Conservation (phyloP, 2,329 filamentous ascomycete genomes). For the Colletotrichum endophyticum region DNA sequence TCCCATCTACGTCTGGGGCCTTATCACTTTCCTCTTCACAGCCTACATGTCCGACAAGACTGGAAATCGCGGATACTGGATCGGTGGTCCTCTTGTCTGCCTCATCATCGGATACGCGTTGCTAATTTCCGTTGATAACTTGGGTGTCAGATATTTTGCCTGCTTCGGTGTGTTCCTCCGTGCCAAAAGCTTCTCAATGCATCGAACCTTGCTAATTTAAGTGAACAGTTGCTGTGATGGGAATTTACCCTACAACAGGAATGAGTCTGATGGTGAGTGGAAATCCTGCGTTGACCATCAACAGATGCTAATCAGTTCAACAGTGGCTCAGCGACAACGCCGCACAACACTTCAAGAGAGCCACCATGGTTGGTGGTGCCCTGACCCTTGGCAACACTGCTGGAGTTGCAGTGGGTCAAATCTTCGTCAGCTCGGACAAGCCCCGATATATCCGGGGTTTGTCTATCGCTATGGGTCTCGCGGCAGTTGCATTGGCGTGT, state of each 20-base stretch:
- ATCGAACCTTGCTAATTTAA: not conserved
- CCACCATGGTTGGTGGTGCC: slow-evolving; percentile 48
- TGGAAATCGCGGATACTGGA: slow-evolving; percentile 27
- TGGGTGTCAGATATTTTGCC: slow-evolving; percentile 31
- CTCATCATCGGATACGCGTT: slow-evolving; percentile 34
- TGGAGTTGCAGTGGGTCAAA: slow-evolving; percentile 51
- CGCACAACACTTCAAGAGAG: slow-evolving; percentile 51
- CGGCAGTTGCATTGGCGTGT: slow-evolving; percentile 27
- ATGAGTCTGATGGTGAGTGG: not conserved
- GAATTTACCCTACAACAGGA: not conserved
- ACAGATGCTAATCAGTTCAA: slow-evolving; percentile 22
- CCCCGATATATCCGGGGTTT: slow-evolving; percentile 34
- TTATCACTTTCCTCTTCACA: slow-evolving; percentile 28
- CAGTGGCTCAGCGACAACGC: slow-evolving; percentile 52
- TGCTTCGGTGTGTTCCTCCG: slow-evolving; percentile 30
- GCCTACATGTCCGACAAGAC: slow-evolving; percentile 29
- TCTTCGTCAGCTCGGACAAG: slow-evolving; percentile 37
- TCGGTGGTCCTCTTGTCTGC: slow-evolving; percentile 24
- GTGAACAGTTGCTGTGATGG: slow-evolving; percentile 24
- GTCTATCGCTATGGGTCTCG: slow-evolving; percentile 30
- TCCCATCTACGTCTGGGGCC: slow-evolving; percentile 33
- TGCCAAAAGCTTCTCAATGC: slow-evolving; percentile 22
- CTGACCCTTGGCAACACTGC: slow-evolving; percentile 53
- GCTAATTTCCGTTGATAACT: slow-evolving; percentile 30
- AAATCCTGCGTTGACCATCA: not conserved